A percentile compares a stretch with the other conserved stretches of the same genome.
Evolutionary conservation across 228 moss, liverwort and hornwort species (phyloP).

Genomic region (Sphagnum fallax): DNA sequence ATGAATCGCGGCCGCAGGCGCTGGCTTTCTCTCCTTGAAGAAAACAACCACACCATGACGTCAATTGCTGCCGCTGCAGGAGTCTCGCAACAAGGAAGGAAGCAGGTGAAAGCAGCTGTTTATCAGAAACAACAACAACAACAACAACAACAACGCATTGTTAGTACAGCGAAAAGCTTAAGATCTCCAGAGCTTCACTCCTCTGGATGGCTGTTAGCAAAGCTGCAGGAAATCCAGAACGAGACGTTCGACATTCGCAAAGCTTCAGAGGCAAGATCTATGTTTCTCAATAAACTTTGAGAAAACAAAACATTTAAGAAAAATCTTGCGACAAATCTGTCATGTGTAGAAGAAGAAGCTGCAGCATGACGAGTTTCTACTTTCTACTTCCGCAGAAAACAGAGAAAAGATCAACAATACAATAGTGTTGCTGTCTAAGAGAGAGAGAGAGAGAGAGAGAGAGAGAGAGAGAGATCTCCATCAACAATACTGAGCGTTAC

Average conservation of each 20-base stretch:
- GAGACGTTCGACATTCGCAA: slow-evolving; percentile 26
- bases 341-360: too few species aligned
- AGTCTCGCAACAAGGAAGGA: background rate
- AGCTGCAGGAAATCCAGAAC: slow-evolving; percentile 20
- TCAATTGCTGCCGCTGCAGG: background rate
- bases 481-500: too few species aligned
- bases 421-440: too few species aligned
- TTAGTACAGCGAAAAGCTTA: slow-evolving; percentile 1
- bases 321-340: too few species aligned
- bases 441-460: too few species aligned
- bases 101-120: background rate
- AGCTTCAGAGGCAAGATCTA: slow-evolving; percentile 27
- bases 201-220: slow-evolving; percentile 15
- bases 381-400: too few species aligned
- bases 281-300: too few species aligned
- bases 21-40: slow-evolving; percentile 14
- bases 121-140: background rate
- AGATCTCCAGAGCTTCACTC: slow-evolving; percentile 25
- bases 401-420: too few species aligned
- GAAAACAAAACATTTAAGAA: too few species aligned
- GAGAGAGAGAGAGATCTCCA: too few species aligned
- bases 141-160: background rate
- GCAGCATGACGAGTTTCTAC: too few species aligned
- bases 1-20: background rate
- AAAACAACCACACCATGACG: background rate